These are phyloP conservation scores for Tolypocladium sp. DNA, from an alignment of 2,329 filamentous ascomycete genomes.

Conservation along the genomic window DNA sequence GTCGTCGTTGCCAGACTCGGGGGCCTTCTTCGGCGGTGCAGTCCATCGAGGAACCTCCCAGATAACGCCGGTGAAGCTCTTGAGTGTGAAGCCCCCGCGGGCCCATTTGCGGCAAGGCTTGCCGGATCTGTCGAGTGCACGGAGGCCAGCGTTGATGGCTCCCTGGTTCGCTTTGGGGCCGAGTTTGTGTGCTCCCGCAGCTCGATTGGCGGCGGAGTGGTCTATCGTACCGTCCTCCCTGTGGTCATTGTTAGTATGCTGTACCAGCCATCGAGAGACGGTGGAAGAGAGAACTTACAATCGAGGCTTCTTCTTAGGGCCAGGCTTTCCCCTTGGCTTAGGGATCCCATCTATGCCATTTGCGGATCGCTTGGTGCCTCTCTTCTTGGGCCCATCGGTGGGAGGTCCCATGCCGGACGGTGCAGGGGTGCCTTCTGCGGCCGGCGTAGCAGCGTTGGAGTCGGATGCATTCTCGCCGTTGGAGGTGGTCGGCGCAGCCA, in stretches of 20 bases:
- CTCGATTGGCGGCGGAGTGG: slow-evolving; percentile 39
- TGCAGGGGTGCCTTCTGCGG: slow-evolving; percentile 44
- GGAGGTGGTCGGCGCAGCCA: slow-evolving; percentile 29
- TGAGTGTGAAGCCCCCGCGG: slow-evolving; percentile 72
- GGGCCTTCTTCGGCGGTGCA: slow-evolving; percentile 52
- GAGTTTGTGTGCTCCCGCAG: slow-evolving; percentile 63
- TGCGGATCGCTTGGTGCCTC: slow-evolving; percentile 63
- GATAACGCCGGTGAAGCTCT: slow-evolving; percentile 81
- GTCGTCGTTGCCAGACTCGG: slow-evolving; percentile 36
- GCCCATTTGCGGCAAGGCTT: slow-evolving; percentile 90
- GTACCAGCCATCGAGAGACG: slow-evolving; percentile 6
- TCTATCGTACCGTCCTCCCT: slow-evolving; percentile 58
- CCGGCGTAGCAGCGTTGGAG: slow-evolving; percentile 51
- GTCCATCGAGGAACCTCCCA: slow-evolving; percentile 83
- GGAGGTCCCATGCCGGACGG: slow-evolving; percentile 52
- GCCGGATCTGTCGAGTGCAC: slow-evolving; percentile 85
- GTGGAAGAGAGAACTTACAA: slow-evolving; percentile 54
- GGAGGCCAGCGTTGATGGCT: slow-evolving; percentile 92
- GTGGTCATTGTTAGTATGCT: slow-evolving; percentile 15
- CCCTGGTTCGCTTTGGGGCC: slow-evolving; percentile 95
- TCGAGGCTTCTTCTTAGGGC: slow-evolving; percentile 92
- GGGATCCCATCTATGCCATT: slow-evolving; percentile 52
- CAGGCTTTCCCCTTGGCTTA: slow-evolving; percentile 78
- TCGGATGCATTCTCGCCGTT: slow-evolving; percentile 49
- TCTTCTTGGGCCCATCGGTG: slow-evolving; percentile 59